Evolutionary conservation across 2,329 filamentous ascomycete genomes (phyloP).

Genomic region (Fusarium phyllophilum): DNA sequence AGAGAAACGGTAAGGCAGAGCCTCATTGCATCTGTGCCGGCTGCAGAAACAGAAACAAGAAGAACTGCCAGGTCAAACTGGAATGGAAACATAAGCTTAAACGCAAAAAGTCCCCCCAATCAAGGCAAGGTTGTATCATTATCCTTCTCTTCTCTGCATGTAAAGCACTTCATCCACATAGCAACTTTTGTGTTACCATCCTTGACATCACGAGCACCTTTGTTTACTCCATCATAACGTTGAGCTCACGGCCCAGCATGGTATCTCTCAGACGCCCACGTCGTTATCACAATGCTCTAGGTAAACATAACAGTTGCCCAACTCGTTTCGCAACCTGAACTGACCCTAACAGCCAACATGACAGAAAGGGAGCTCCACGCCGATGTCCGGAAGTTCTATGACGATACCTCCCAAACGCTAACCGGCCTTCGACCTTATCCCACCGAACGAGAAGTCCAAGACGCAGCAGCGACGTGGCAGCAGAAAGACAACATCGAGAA

Average conservation of each 20-base stretch:
- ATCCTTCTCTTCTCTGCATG: neutral
- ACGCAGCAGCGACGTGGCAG: neutral
- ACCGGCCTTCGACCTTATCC: neutral
- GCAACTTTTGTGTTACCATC: neutral
- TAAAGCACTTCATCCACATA: neutral
- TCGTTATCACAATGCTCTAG: neutral
- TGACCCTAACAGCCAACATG: neutral
- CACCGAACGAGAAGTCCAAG: neutral
- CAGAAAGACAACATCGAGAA: neutral
- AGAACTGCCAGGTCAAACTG: neutral
- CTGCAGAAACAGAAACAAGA: neutral
- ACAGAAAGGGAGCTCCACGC: neutral
- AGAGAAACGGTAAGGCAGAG: neutral
- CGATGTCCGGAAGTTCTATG: neutral
- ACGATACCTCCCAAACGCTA: neutral
- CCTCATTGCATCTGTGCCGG: neutral
- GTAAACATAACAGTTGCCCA: neutral
- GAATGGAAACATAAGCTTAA: neutral
- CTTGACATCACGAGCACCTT: neutral
- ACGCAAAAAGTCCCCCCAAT: neutral
- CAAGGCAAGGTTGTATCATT: neutral
- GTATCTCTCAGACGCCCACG: neutral
- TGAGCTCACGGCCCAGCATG: neutral
- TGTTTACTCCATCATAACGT: rapidly evolving
- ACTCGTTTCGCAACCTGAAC: neutral